Conservation (phyloP, 108 stramenopile species). For the Conticribra guillardii region DNA sequence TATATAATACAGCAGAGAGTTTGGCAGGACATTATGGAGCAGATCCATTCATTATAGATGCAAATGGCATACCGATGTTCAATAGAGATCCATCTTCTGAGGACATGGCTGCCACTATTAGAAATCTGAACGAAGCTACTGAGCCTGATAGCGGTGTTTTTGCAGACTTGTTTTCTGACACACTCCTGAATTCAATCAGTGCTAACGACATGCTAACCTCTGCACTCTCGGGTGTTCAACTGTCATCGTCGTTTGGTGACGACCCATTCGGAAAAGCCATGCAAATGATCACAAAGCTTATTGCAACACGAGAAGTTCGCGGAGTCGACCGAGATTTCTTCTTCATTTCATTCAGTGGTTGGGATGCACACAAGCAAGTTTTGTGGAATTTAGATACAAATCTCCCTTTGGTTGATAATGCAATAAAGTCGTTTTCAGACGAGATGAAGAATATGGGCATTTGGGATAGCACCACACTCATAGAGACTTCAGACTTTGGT, state of each 20-base stretch:
- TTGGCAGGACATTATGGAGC: constrained; percentile 28
- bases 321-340: constrained; percentile 64
- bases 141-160: constrained; percentile 43
- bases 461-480: constrained; percentile 64
- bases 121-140: constrained; percentile 49
- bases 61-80: constrained; percentile 39
- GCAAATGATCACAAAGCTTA: constrained; percentile 56
- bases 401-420: constrained; percentile 51
- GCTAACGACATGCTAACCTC: constrained; percentile 37
- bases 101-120: constrained; percentile 30
- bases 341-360: constrained; percentile 60
- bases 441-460: constrained; percentile 62
- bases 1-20: constrained; percentile 24
- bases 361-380: constrained; percentile 62
- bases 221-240: constrained; percentile 8
- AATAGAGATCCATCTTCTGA: constrained; percentile 19
- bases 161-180: constrained; percentile 57
- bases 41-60: constrained; percentile 22
- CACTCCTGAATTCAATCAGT: constrained; percentile 38
- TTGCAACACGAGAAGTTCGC: constrained; percentile 49
- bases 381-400: constrained; percentile 11
- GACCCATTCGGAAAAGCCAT: constrained; percentile 29
- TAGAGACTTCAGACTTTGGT: constrained; percentile 70
- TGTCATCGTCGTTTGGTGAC: constrained; percentile 15
- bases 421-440: constrained; percentile 51